Evolutionary conservation across 2,329 filamentous ascomycete species (phyloP), one percentile per base, ranked within the genome.

Genomic region (Dactylellina haptotyla): DNA sequence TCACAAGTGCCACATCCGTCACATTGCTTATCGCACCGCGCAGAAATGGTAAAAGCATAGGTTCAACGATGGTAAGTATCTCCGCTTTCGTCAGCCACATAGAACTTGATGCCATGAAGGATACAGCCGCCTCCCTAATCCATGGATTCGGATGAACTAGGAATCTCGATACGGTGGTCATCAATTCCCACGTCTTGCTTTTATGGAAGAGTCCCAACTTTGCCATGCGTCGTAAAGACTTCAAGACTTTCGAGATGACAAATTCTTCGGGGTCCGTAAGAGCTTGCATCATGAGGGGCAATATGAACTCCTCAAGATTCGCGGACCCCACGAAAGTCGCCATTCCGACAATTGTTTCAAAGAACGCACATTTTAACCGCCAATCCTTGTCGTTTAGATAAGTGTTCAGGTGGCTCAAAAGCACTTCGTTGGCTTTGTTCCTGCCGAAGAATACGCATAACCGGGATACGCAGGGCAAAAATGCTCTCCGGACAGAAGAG

Each of bases 301-400:
- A 82, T 76, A 98, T 96, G 77, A 97, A 99, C 77, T 96, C 93
- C 80, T 99, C 95, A 30, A 99, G 83, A 76, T 90, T 96, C 32
- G 89, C 91, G 71, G 91, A 93, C 26, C 95, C 95, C 32, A 98
- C 87, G 77, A 97, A 97, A 0, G 91, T 88, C 2, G 93, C 92
- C 76, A 99, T 93, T 2, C 93, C 94, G 14, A 98, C 92, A 25
- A 98, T 92, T 0, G 93, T 92, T 79, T 97, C 93, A 78, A 99
- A 97, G 79, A 98, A 98, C 1, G 94, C 93, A 78, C 93, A 97
- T 80, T 97, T 97, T 30, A 99, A 83, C 80, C 92, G 92, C 95
- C 95, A 99, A 80, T 99, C 93, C 43, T 90, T 88, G 78, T 98
- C 95, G 77, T 99, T 99, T 6, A 99, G 83, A 78, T 99, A 99